Evolutionary conservation across 148 eudicot species (phyloP).

Genomic region (Diospyros kaki): DNA sequence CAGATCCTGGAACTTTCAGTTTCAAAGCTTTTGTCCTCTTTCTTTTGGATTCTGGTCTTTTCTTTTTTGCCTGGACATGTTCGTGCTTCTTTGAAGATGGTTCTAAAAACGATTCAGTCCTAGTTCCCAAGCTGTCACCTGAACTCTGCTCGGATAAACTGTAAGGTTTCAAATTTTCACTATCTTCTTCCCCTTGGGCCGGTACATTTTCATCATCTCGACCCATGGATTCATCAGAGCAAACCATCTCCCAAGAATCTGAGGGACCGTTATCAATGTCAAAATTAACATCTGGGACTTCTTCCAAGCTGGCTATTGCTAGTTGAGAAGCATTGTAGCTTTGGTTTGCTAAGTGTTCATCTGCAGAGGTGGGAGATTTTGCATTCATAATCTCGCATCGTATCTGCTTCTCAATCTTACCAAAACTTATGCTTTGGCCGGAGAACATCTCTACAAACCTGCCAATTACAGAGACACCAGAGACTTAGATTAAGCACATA

Average conservation of each 20-base stretch:
- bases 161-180: conserved; percentile 9
- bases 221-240: conserved; percentile 24
- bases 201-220: conserved; percentile 26
- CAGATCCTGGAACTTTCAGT: conserved; percentile 62
- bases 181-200: conserved; percentile 9
- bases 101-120: conserved; percentile 15
- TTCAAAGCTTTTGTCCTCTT: conserved; percentile 34
- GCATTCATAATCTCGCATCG: conserved; percentile 61
- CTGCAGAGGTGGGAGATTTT: conserved; percentile 12
- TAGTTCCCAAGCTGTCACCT: conserved; percentile 10
- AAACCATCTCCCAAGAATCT: conserved; percentile 24
- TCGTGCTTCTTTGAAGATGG: conserved; percentile 23
- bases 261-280: conserved; percentile 18
- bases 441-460: conserved; percentile 72
- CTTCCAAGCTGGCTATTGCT: conserved; percentile 13
- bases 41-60: conserved; percentile 31
- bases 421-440: conserved; percentile 56
- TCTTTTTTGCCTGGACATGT: conserved; percentile 24
- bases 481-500: neutral
- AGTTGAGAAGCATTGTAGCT: conserved; percentile 18
- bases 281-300: conserved; percentile 21
- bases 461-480: conserved; percentile 18
- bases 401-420: conserved; percentile 74
- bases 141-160: conserved; percentile 13
- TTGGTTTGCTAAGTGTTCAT: conserved; percentile 12